Evolutionary conservation across 768 basidiomycete species (phyloP).

Genomic region (Trametes cinnabarina): DNA sequence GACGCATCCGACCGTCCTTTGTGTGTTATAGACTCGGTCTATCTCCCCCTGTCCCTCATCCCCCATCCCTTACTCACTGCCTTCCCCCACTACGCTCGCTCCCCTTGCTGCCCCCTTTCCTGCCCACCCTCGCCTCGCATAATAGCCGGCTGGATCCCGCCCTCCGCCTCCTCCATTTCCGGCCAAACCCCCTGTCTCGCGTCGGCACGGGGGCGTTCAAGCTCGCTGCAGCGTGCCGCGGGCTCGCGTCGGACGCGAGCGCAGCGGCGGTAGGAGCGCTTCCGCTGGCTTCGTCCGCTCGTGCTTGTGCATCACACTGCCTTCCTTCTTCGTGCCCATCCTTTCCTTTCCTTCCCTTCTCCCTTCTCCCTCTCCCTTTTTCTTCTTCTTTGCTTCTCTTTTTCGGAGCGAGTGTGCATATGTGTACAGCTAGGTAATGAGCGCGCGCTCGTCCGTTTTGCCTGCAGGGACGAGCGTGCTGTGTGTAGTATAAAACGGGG

Average conservation of each 20-base stretch:
- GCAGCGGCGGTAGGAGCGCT: too few species aligned
- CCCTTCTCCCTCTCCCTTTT: background rate
- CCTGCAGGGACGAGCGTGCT: conserved; percentile 6
- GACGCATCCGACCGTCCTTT: background rate
- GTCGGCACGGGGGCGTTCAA: too few species aligned
- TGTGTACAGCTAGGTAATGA: conserved; percentile 19
- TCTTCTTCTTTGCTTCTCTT: background rate
- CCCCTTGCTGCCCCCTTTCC: background rate
- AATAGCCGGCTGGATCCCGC: background rate
- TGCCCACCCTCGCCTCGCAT: background rate
- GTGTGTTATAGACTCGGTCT: background rate
- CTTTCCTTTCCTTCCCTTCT: background rate
- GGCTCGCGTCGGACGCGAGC: too few species aligned
- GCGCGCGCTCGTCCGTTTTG: background rate
- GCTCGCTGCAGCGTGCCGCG: background rate
- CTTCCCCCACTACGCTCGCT: background rate
- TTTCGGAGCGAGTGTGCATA: conserved; percentile 6
- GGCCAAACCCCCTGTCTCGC: too few species aligned
- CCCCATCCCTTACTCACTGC: background rate
- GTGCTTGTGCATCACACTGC: too few species aligned
- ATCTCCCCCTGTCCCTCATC: background rate
- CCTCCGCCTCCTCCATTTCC: background rate
- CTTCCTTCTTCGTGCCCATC: background rate
- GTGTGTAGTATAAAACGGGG: background rate
- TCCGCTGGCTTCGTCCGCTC: too few species aligned